Percentiles rank a stretch among this genome's conserved stretches.
Evolutionary conservation across 371 early-diverging fungal genomes (phyloP).

Genomic region (Syncephalastrum racemosum): DNA sequence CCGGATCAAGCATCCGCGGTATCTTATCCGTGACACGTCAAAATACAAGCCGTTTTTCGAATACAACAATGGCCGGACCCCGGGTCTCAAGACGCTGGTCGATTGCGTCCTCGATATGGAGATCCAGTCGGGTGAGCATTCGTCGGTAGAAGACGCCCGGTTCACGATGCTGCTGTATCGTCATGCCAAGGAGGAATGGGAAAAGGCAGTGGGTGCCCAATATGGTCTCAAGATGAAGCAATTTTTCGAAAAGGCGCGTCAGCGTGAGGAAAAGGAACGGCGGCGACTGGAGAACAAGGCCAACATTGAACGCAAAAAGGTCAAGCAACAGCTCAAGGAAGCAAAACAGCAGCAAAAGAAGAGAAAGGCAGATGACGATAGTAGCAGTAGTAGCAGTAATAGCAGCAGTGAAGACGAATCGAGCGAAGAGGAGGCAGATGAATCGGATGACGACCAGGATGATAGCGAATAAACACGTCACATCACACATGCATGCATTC

Average conservation of each 20-base stretch:
- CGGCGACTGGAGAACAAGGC: not conserved
- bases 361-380: not conserved
- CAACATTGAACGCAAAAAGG: constrained; percentile 4
- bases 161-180: constrained; percentile 89
- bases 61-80: constrained; percentile 64
- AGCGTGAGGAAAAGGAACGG: constrained; percentile 11
- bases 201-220: constrained; percentile 47
- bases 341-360: constrained; percentile 11
- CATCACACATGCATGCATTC: too few species aligned
- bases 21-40: constrained; percentile 84
- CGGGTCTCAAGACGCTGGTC: constrained; percentile 78
- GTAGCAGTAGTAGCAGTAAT: too few species aligned
- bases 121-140: constrained; percentile 90
- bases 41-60: constrained; percentile 73
- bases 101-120: constrained; percentile 69
- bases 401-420: too few species aligned
- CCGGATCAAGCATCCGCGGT: constrained; percentile 77
- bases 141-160: constrained; percentile 91
- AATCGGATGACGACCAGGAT: too few species aligned
- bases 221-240: constrained; percentile 19
- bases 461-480: too few species aligned
- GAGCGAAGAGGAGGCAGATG: too few species aligned
- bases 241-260: constrained; percentile 5
- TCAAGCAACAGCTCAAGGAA: constrained; percentile 6
- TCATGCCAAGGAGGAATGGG: constrained; percentile 83